A percentile compares a stretch with the other conserved stretches of the same genome.
Evolutionary conservation across 306 rosid species (phyloP).

Genomic region (Vachellia collinsii): DNA sequence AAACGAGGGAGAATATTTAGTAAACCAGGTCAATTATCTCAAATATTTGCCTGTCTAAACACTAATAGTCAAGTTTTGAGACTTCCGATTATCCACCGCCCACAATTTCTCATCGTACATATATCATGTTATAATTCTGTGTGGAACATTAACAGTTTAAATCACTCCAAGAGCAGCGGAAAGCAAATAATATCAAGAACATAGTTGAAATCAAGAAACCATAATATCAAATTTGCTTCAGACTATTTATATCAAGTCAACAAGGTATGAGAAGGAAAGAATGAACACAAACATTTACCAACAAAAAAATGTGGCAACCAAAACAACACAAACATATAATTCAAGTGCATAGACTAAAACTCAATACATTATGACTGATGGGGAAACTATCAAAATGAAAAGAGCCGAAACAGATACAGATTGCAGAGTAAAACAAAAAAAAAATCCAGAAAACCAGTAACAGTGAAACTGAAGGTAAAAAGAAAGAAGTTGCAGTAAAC

Average conservation of each 20-base stretch:
- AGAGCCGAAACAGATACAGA: neutral
- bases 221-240: neutral
- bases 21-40: neutral
- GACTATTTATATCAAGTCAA: neutral
- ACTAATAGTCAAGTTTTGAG: neutral
- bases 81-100: too few relatives aligned
- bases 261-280: neutral
- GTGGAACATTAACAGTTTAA: neutral
- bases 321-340: neutral
- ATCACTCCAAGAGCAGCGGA: too few relatives aligned
- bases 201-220: neutral
- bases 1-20: neutral
- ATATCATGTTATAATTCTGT: neutral
- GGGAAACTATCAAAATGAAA: neutral
- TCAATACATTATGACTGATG: neutral
- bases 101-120: neutral
- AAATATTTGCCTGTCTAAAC: neutral
- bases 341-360: neutral
- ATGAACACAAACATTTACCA: neutral
- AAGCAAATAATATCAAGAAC: neutral
- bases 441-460: too few relatives aligned
- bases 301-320: neutral
- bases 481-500: too few relatives aligned
- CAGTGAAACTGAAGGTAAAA: neutral
- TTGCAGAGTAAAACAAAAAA: neutral